A percentile compares a stretch with the other conserved stretches of the same genome.
Conservation (phyloP, 108 stramenopile genomes). For the Cyclotella atomus region DNA sequence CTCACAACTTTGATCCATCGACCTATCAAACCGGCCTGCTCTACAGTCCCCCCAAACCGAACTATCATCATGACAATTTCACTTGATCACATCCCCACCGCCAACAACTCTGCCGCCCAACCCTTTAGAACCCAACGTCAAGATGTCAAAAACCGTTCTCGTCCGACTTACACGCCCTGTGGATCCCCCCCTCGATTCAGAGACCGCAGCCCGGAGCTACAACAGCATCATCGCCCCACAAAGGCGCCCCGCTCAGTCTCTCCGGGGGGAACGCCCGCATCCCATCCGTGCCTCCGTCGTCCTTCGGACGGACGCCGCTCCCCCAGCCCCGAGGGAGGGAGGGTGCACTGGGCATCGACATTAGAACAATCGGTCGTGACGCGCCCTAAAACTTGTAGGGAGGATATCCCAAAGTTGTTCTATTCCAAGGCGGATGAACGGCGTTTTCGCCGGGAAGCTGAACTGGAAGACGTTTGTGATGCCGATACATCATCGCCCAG, state of each 20-base stretch:
- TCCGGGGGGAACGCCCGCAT: conserved; percentile 38
- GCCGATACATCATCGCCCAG: conserved; percentile 12
- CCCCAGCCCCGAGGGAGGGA: conserved; percentile 8
- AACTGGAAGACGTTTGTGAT: neutral
- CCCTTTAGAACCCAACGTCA: conserved; percentile 3
- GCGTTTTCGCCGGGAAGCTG: conserved; percentile 45
- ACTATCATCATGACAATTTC: conserved; percentile 11
- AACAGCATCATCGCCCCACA: conserved; percentile 3
- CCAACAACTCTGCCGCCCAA: conserved; percentile 15
- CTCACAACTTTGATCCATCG: neutral
- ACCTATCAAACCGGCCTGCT: no score
- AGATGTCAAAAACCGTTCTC: neutral
- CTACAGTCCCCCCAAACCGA: no score
- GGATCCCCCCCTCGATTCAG: conserved; percentile 32
- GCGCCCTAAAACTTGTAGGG: conserved; percentile 32
- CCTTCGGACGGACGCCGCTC: neutral
- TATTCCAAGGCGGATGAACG: conserved; percentile 46
- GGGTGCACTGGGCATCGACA: conserved; percentile 26
- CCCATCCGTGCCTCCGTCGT: conserved; percentile 3
- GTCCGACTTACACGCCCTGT: neutral
- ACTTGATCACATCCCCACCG: conserved; percentile 13
- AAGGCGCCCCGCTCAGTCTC: conserved; percentile 32
- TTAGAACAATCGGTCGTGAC: conserved; percentile 20
- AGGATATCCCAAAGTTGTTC: conserved; percentile 37
- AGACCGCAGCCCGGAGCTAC: conserved; percentile 19